Evolutionary conservation across 164 flowering plant genomes (phyloP).

Genomic region (Kingdonia uniflora): DNA sequence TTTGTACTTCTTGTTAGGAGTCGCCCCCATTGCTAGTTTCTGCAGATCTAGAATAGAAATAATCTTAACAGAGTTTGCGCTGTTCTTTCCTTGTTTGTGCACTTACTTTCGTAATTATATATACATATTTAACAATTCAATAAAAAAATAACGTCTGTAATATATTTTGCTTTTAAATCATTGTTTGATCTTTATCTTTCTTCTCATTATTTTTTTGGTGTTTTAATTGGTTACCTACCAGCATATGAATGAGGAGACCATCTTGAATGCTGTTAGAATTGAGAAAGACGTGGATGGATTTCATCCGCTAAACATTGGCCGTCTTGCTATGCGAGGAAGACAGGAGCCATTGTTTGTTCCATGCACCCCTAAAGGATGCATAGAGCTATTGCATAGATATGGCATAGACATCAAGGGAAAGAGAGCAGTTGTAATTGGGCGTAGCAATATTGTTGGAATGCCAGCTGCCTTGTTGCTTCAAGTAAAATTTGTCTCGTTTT

Average conservation of each 20-base stretch:
- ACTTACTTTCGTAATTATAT: no score
- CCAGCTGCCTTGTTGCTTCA: conserved; percentile 86
- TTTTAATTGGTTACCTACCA: conserved; percentile 15
- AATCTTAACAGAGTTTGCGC: no score
- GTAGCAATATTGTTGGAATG: conserved; percentile 95
- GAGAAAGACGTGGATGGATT: conserved; percentile 98
- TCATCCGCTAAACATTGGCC: conserved; percentile 84
- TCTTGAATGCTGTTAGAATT: conserved; percentile 67
- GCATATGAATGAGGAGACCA: conserved; percentile 71
- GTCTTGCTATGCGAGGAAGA: conserved; percentile 84
- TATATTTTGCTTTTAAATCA: no score
- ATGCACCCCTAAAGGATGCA: conserved; percentile 94
- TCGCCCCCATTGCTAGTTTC: no score
- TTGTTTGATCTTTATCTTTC: no score
- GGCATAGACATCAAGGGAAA: conserved; percentile 72
- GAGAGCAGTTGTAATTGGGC: conserved; percentile 95
- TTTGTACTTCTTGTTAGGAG: no score
- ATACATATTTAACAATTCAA: neutral
- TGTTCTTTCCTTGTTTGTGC: no score
- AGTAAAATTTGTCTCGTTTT: conserved; percentile 25
- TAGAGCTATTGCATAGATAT: conserved; percentile 74
- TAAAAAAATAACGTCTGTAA: no score
- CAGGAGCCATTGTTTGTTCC: conserved; percentile 83
- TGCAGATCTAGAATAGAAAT: no score
- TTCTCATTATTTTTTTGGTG: neutral